Percentiles rank a stretch among this genome's conserved stretches.
Conservation (phyloP, 768 basidiomycete genomes). For the Panaeolus papilionaceus region DNA sequence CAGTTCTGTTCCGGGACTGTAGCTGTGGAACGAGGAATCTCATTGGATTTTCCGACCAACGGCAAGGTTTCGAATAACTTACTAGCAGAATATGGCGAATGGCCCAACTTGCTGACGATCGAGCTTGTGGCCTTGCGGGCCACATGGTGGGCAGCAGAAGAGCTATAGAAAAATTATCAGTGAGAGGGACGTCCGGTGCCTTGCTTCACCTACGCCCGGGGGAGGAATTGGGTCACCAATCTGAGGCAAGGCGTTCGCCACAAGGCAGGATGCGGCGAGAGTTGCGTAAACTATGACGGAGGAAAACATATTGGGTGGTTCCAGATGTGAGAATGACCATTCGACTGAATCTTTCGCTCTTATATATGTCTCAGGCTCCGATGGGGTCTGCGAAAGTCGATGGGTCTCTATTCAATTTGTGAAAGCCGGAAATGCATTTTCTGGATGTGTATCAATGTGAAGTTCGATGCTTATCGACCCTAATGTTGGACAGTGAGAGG, state of each 20-base stretch:
- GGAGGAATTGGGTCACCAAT: constrained; percentile 1
- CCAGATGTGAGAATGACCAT: neutral
- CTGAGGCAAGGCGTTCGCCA: neutral
- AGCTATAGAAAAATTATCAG: neutral
- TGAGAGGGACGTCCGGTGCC: neutral
- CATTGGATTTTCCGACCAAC: neutral
- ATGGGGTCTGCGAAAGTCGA: neutral
- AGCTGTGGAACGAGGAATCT: neutral
- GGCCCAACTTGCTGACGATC: constrained; percentile 26
- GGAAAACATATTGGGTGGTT: neutral
- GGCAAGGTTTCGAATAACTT: neutral
- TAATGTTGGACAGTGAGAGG: neutral
- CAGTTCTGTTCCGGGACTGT: neutral
- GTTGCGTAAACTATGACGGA: neutral
- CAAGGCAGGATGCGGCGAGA: neutral
- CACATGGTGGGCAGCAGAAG: constrained; percentile 22
- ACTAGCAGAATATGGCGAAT: constrained; percentile 30
- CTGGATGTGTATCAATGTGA: neutral
- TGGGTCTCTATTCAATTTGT: neutral
- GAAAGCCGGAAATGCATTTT: neutral
- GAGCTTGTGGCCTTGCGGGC: constrained; percentile 24
- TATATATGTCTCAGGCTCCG: neutral
- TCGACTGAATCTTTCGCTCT: neutral
- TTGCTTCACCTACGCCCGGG: neutral
- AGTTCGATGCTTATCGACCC: constrained; percentile 3